phyloP scores from a whole-genome alignment of 2,329 filamentous ascomycete genomes.

The Phyllosticta citriasiana region DNA sequence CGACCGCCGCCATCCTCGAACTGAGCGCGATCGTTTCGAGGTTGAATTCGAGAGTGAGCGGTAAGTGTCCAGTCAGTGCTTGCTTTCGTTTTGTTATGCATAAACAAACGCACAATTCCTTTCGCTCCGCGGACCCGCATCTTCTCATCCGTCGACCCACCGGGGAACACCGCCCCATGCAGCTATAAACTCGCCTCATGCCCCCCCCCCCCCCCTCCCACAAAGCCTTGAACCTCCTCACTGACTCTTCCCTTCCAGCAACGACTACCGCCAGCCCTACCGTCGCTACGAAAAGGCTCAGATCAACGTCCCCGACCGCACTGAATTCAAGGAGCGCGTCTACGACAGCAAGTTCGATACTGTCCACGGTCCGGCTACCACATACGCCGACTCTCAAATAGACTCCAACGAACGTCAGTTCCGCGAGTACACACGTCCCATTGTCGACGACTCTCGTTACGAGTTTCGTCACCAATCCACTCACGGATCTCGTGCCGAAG shows the following conservation, averaged over 20 bases:
- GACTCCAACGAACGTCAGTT: constrained; percentile 51
- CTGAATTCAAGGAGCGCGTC: constrained; percentile 46
- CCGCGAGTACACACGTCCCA: constrained; percentile 50
- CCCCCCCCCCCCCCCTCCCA: not conserved
- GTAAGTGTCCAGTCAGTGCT: constrained; percentile 11
- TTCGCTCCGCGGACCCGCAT: not conserved
- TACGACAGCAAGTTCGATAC: constrained; percentile 39
- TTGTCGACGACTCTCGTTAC: constrained; percentile 32
- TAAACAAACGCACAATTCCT: constrained; percentile 13
- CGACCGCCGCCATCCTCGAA: constrained; percentile 1
- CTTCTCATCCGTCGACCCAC: constrained; percentile 13
- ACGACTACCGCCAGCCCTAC: constrained; percentile 48
- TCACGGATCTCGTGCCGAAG: constrained; percentile 31
- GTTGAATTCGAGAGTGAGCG: constrained; percentile 21
- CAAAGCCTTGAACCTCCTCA: not conserved
- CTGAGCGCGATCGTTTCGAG: constrained; percentile 13
- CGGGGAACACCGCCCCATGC: not conserved
- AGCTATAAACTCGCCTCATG: not conserved
- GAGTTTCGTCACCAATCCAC: constrained; percentile 12
- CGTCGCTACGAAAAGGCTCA: constrained; percentile 53
- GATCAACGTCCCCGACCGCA: constrained; percentile 52
- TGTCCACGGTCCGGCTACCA: constrained; percentile 37
- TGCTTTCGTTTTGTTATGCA: constrained; percentile 12
- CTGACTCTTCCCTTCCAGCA: constrained; percentile 14
- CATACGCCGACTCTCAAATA: constrained; percentile 47